A percentile compares a stretch with the other conserved stretches of the same genome.
Conservation (phyloP, 1,284 basidiomycete genomes). For the Cryptococcus sp. region DNA sequence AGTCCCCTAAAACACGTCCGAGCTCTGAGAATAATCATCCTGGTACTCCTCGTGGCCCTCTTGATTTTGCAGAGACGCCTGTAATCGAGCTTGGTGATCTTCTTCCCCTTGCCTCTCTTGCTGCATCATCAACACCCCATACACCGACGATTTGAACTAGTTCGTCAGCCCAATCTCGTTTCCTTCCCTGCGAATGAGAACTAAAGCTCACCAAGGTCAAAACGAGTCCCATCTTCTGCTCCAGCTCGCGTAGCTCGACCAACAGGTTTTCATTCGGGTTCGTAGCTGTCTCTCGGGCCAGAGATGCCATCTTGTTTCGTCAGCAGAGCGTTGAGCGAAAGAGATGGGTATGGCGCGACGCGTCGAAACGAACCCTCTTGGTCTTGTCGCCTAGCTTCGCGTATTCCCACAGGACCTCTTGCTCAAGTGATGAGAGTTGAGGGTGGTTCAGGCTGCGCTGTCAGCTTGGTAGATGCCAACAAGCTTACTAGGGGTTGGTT, state of each 20-base stretch:
- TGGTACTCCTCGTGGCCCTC: no score
- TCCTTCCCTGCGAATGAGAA: constrained; percentile 33
- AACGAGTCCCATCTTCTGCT: constrained; percentile 92
- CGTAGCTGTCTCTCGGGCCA: constrained; percentile 49
- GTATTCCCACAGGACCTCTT: constrained; percentile 72
- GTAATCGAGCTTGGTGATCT: no score
- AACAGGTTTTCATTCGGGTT: constrained; percentile 70
- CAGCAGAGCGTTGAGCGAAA: background rate
- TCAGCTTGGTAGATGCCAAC: background rate
- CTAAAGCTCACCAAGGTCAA: constrained; percentile 80
- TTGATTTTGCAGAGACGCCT: no score
- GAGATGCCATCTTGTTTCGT: constrained; percentile 40
- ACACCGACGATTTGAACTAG: no score
- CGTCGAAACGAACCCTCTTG: constrained; percentile 62
- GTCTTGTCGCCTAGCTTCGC: constrained; percentile 65
- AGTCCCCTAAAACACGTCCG: no score
- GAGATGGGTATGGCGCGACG: background rate
- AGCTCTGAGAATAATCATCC: no score
- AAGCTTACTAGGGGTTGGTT: constrained; percentile 20
- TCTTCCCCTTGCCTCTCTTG: no score
- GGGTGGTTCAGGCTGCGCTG: constrained; percentile 49
- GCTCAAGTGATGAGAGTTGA: constrained; percentile 57
- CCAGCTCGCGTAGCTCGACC: constrained; percentile 70
- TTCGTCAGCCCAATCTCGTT: background rate
- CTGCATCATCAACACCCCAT: no score